Evolutionary conservation across 495 filamentous ascomycete genomes (phyloP), one percentile per base, ranked within the genome.

Genomic region (Xylaria curta): DNA sequence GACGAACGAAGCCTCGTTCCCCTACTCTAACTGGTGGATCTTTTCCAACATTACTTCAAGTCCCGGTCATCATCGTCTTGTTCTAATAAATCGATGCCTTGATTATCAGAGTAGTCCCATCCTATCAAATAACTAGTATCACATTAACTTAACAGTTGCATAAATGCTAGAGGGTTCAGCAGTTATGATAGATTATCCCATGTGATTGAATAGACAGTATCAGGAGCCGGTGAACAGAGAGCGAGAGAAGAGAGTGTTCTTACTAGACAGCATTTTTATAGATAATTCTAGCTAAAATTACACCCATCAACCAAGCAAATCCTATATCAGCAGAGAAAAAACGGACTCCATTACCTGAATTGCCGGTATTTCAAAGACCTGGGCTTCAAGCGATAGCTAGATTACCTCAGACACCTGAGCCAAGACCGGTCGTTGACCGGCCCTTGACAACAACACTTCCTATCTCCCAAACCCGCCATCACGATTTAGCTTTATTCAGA

Each of bases 51-150:
- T 74, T 0, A 66, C 72, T 10, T 78, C 63, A 54, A 81, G 70
- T 60, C 78, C 56, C 67, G 54, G 24, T 73, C 80, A 74, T 51
- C 26, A 12, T 80, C 81, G 15, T 78, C 73, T 13, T 85, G 77
- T 0, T 83, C 79, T 6, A 80, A 76, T 7, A 81, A 77, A 2
- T 81, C 79, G 26, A 71, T 76, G 19, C 83, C 79, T 7, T 74
- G 73, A 26, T 78, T 62, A 26, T 79, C 68, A 12, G 77, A 62
- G 13, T 70, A 70, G 1, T 82, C 76, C 6, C n/a, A n/a, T n/a
- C n/a, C n/a, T n/a, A n/a, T n/a, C n/a, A n/a, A n/a, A n/a, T n/a
- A n/a, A n/a, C n/a, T n/a, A n/a, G n/a, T 54, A 10, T 38, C 21
- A 15, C 26, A 15, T 26, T 12, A 6, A 15, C 5, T 28, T 3